A percentile compares a stretch with the other conserved stretches of the same genome.
Conservation (phyloP, 352 stramenopile species). For the Globisporangium splendens region DNA sequence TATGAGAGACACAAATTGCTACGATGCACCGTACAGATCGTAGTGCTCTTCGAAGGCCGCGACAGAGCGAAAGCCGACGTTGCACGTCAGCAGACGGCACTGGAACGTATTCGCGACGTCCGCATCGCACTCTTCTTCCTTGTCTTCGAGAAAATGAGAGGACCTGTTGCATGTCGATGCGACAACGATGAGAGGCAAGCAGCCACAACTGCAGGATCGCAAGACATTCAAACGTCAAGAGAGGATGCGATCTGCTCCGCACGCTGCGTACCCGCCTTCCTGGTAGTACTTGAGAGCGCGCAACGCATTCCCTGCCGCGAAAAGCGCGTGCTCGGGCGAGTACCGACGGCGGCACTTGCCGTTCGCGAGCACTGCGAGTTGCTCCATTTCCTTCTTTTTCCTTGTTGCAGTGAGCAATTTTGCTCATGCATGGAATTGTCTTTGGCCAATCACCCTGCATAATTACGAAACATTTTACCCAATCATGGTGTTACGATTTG, state of each 20-base stretch:
- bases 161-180: not conserved
- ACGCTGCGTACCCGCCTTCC: slow-evolving; percentile 16
- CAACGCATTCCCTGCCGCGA: slow-evolving; percentile 38
- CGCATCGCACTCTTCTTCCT: slow-evolving; percentile 4
- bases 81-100: slow-evolving; percentile 45
- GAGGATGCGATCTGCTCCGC: no score
- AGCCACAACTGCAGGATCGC: not conserved
- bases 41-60: slow-evolving; percentile 61
- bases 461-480: no score
- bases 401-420: not conserved
- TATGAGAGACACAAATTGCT: slow-evolving; percentile 11
- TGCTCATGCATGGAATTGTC: not conserved
- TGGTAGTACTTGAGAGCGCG: slow-evolving; percentile 47
- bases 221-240: no score
- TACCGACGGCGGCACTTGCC: slow-evolving; percentile 50
- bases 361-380: slow-evolving; percentile 20
- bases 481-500: no score
- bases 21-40: slow-evolving; percentile 34
- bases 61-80: slow-evolving; percentile 39
- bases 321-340: slow-evolving; percentile 49
- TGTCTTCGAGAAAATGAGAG: slow-evolving; percentile 1
- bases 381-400: slow-evolving; percentile 23
- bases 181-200: not conserved
- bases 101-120: slow-evolving; percentile 19
- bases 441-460: not conserved